Evolutionary conservation across 164 flowering plant genomes (phyloP).

Genomic region (Aristolochia californica): DNA sequence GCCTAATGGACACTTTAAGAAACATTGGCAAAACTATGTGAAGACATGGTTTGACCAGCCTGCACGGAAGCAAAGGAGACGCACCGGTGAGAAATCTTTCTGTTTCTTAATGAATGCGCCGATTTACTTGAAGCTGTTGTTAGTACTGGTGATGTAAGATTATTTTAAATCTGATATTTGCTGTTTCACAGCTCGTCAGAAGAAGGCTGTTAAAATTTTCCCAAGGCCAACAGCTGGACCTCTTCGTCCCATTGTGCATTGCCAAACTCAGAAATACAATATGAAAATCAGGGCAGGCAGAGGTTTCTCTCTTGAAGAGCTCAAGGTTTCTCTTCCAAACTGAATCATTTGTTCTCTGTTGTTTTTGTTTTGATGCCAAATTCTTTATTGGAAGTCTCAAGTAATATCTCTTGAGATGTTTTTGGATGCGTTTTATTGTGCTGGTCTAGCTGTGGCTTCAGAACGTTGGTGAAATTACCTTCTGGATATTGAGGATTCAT

Average conservation of each 20-base stretch:
- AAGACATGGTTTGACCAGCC: conserved; percentile 86
- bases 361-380: background rate
- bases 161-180: background rate
- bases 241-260: conserved; percentile 50
- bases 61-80: conserved; percentile 62
- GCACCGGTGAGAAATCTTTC: conserved; percentile 29
- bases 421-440: no score
- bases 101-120: background rate
- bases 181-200: conserved; percentile 36
- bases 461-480: no score
- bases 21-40: conserved; percentile 86
- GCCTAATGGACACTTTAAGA: conserved; percentile 69
- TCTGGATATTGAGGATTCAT: background rate
- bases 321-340: conserved; percentile 30
- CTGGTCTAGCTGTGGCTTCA: no score
- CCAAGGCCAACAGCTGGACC: conserved; percentile 56
- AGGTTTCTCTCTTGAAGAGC: conserved; percentile 50
- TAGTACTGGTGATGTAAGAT: background rate
- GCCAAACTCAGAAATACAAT: conserved; percentile 49
- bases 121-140: background rate
- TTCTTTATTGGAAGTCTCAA: background rate
- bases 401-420: no score
- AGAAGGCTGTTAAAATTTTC: conserved; percentile 56
- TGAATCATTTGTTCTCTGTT: background rate
- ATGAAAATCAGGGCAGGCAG: conserved; percentile 62